A percentile compares a stretch with the other conserved stretches of the same genome.
Evolutionary conservation across 352 stramenopile species (phyloP).

Genomic region (Globisporangium acanthophoron): DNA sequence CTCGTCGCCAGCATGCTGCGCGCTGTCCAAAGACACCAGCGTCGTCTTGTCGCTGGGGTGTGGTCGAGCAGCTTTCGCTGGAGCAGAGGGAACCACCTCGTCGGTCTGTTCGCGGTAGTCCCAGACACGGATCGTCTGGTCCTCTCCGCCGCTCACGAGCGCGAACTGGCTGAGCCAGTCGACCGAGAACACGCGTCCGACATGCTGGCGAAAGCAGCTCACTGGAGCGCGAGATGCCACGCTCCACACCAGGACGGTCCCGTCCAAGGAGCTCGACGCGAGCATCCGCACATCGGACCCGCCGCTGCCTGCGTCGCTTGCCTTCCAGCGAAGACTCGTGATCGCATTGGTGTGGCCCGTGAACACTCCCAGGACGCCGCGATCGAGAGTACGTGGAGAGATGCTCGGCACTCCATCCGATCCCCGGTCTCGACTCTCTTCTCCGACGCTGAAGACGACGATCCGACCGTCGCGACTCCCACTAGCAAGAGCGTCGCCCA

Average conservation of each 20-base stretch:
- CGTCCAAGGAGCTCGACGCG: slow-evolving; percentile 49
- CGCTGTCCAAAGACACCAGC: neutral
- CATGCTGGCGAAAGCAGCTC: slow-evolving; percentile 38
- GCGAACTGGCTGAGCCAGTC: slow-evolving; percentile 40
- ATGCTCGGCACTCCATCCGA: neutral
- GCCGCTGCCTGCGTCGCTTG: neutral
- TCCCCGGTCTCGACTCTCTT: neutral
- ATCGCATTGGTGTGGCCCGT: slow-evolving; percentile 34
- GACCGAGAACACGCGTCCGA: slow-evolving; percentile 47
- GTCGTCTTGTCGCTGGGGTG: neutral
- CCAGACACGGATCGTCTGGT: slow-evolving; percentile 69
- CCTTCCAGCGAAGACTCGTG: slow-evolving; percentile 41
- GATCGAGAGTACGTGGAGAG: neutral
- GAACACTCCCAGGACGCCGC: slow-evolving; percentile 21
- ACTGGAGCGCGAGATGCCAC: slow-evolving; percentile 11
- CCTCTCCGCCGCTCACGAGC: slow-evolving; percentile 56
- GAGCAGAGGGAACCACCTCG: neutral
- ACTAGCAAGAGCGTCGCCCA: slow-evolving; percentile 29
- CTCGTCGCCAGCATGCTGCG: neutral
- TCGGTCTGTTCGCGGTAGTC: slow-evolving; percentile 28
- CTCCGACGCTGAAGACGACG: slow-evolving; percentile 35
- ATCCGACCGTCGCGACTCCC: slow-evolving; percentile 45
- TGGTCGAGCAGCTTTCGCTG: neutral
- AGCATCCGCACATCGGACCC: slow-evolving; percentile 15
- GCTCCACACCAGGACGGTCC: slow-evolving; percentile 54